Conservation (phyloP, 345 rosid genomes). For the Balakata baccata region DNA sequence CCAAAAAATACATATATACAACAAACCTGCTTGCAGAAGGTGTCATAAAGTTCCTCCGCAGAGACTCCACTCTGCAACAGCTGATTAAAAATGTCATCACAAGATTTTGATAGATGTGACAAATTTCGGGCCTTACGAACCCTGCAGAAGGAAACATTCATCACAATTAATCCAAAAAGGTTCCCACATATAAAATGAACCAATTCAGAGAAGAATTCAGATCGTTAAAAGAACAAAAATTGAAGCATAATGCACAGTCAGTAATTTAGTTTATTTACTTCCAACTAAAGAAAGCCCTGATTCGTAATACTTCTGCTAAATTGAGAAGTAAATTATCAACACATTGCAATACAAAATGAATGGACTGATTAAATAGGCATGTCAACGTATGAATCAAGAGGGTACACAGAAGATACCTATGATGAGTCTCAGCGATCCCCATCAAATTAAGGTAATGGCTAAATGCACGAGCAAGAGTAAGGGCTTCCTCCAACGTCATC, state of each 20-base stretch:
- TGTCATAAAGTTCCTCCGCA: constrained; percentile 67
- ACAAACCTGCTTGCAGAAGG: constrained; percentile 84
- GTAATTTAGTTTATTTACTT: not conserved
- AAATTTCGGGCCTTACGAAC: constrained; percentile 58
- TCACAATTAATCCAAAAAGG: not conserved
- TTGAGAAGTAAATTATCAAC: not conserved
- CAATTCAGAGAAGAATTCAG: not conserved
- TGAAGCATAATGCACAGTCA: not conserved
- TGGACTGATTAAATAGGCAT: not conserved
- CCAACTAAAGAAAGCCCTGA: constrained; percentile 3
- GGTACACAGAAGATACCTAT: constrained; percentile 43
- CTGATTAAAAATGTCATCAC: constrained; percentile 82
- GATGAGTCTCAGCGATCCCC: constrained; percentile 97
- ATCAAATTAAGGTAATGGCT: constrained; percentile 89
- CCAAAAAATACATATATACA: constrained; percentile 15
- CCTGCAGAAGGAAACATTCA: constrained; percentile 42
- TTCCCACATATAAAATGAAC: not conserved
- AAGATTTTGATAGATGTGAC: constrained; percentile 69
- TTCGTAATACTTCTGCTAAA: not conserved
- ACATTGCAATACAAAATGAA: not conserved
- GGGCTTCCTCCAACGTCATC: constrained; percentile 84
- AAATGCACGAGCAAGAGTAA: constrained; percentile 82
- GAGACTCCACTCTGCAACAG: constrained; percentile 77
- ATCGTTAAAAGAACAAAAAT: not conserved
- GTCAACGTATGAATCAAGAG: not conserved